Base-by-base conservation (phyloP, 768 basidiomycete species). In the Naganishia onofrii region DNA sequence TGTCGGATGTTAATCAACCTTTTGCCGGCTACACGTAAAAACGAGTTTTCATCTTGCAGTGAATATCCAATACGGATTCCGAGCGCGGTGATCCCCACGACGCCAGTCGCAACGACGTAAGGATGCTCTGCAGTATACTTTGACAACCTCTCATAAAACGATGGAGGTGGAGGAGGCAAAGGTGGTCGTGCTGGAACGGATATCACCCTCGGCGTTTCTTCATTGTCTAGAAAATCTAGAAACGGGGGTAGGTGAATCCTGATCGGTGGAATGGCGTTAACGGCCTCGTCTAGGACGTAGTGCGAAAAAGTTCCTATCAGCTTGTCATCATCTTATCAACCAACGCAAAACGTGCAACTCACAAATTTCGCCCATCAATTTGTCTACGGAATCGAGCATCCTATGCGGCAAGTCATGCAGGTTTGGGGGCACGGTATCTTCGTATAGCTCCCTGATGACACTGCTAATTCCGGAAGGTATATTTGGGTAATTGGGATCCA, bases 351-450 rank as follows among this genome's bases (percentile, higher is more conserved):
- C 34, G 34, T n/a, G n/a, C n/a, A 12, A 74, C 78, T 60, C 67
- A 79, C 78, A 77, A 19, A 80, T 34, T 70, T 80, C 79, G 21
- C 75, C 74, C 52, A 67, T 74, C n/a, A 79, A 70, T 38, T 76
- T 68, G 72, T 80, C 78, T 67, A 80, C 71, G 0, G 76, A 75
- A 54, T 78, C 79, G 1, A 78, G 34, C 70, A 79, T 72, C 71
- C 72, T 69, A 31, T 70, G 75, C 19, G 79, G 78, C 19, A 80
- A 73, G 44, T 80, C 79, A 42, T 78, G 75, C 51, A 80, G 66
- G 67, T 80, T 79, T 23, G 63, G 38, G 2, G 79, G 78, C 26
- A 80, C 74, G 68, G 77, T 46, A 13, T 70, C 69, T 34, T 55
- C 15, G 26, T 54, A 67, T 19, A 67, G 34, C 23, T 53, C 15